Percentiles rank a stretch among this genome's conserved stretches.
Conservation (phyloP, 345 rosid genomes). For the Pugionium dolabratum region DNA sequence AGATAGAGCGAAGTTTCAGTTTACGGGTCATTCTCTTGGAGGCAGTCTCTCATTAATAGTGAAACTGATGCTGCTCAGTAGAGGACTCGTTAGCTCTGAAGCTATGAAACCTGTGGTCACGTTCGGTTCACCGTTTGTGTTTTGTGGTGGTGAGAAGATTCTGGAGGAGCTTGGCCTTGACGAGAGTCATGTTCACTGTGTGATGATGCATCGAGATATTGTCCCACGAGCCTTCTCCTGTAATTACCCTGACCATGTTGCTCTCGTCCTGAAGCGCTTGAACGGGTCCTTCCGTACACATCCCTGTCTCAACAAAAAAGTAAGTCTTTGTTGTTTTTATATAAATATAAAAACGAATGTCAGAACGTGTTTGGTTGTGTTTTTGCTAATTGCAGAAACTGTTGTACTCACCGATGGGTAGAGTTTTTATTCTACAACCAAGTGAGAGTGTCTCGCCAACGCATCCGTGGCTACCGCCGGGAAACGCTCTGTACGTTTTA, state of each 20-base stretch:
- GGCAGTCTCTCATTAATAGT: conserved; percentile 85
- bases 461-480: conserved; percentile 76
- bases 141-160: conserved; percentile 78
- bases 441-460: conserved; percentile 74
- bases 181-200: conserved; percentile 64
- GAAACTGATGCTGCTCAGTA: conserved; percentile 65
- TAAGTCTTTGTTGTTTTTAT: conserved; percentile 34
- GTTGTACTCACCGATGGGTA: conserved; percentile 78
- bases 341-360: not conserved
- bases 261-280: conserved; percentile 69
- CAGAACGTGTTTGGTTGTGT: not conserved
- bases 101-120: conserved; percentile 71
- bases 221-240: conserved; percentile 98
- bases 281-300: conserved; percentile 67
- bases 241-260: conserved; percentile 82
- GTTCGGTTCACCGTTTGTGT: conserved; percentile 86
- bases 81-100: conserved; percentile 56
- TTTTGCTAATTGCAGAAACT: conserved; percentile 54
- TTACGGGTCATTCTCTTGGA: conserved; percentile 92
- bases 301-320: conserved; percentile 76
- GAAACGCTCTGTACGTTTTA: conserved; percentile 65
- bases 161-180: conserved; percentile 68
- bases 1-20: conserved; percentile 75
- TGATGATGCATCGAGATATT: conserved; percentile 92
- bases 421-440: conserved; percentile 81